Conservation (phyloP, 495 filamentous ascomycete species). For the Daldinia vernicosa region DNA sequence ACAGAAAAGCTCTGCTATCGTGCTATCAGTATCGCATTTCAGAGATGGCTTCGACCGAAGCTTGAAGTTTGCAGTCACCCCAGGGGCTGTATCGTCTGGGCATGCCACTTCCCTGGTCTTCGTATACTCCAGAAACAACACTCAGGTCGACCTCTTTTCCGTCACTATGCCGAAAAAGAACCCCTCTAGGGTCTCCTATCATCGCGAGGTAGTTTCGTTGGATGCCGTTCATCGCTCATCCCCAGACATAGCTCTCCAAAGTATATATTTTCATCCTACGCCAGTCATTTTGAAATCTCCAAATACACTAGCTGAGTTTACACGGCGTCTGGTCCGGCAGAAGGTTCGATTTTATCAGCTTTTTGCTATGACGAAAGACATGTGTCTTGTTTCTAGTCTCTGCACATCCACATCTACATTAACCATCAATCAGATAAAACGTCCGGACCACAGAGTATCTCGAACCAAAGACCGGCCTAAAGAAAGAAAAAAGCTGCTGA, state of each 20-base stretch:
- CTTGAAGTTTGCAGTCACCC: slow-evolving; percentile 35
- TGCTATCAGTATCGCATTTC: slow-evolving; percentile 41
- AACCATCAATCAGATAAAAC: slow-evolving; percentile 20
- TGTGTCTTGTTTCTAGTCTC: slow-evolving; percentile 35
- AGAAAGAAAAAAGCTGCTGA: slow-evolving; percentile 22
- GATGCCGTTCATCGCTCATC: slow-evolving; percentile 15
- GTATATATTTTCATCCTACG: slow-evolving; percentile 36
- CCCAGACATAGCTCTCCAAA: slow-evolving; percentile 9
- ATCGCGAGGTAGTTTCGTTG: slow-evolving; percentile 23
- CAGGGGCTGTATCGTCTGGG: slow-evolving; percentile 18
- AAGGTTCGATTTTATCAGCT: slow-evolving; percentile 39
- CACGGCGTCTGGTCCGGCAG: slow-evolving; percentile 23
- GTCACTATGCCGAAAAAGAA: slow-evolving; percentile 42
- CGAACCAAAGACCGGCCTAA: slow-evolving; percentile 1
- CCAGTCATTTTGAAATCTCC: slow-evolving; percentile 27
- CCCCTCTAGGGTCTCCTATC: slow-evolving; percentile 36
- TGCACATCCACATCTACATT: slow-evolving; percentile 23
- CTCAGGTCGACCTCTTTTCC: slow-evolving; percentile 47
- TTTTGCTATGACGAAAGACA: slow-evolving; percentile 29
- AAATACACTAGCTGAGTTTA: slow-evolving; percentile 10
- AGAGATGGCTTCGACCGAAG: slow-evolving; percentile 36
- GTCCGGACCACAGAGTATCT: slow-evolving; percentile 17
- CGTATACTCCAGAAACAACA: slow-evolving; percentile 34
- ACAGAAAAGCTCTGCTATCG: slow-evolving; percentile 37
- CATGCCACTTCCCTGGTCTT: slow-evolving; percentile 37